phyloP scores from a whole-genome alignment of 2,329 filamentous ascomycete species.

The Xylaria sp. region DNA sequence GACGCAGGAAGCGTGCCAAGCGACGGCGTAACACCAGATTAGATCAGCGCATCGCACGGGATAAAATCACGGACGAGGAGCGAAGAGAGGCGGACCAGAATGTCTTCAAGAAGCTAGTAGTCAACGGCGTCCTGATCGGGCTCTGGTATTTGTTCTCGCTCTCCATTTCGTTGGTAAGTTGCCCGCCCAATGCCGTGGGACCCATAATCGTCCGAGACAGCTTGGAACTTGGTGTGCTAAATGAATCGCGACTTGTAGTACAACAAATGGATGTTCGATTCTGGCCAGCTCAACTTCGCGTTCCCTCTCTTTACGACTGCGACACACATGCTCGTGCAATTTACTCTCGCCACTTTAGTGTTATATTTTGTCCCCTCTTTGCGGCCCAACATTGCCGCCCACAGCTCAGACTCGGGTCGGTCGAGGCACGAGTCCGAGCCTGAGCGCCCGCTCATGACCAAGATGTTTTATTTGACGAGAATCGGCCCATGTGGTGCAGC shows the following conservation, averaged over 20 bases:
- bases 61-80: constrained; percentile 69
- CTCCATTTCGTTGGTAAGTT: constrained; percentile 82
- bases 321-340: constrained; percentile 95
- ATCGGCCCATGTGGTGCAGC: constrained; percentile 90
- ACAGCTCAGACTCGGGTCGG: constrained; percentile 52
- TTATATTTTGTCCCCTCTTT: constrained; percentile 82
- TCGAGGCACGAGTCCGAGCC: constrained; percentile 58
- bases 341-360: constrained; percentile 74
- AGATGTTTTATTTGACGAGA: constrained; percentile 87
- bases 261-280: constrained; percentile 99
- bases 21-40: constrained; percentile 68
- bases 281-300: constrained; percentile 81
- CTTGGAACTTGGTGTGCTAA: constrained; percentile 31
- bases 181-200: not conserved
- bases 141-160: constrained; percentile 92
- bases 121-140: constrained; percentile 81
- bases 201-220: constrained; percentile 1
- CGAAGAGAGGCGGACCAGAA: constrained; percentile 75
- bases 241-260: constrained; percentile 59
- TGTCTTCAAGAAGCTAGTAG: constrained; percentile 67
- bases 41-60: constrained; percentile 68
- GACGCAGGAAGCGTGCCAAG: constrained; percentile 67
- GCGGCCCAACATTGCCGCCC: constrained; percentile 62
- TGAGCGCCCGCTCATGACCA: constrained; percentile 72
- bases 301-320: constrained; percentile 96